Conservation (phyloP, 2,329 filamentous ascomycete species). For the Thielaviopsis cerberus region DNA sequence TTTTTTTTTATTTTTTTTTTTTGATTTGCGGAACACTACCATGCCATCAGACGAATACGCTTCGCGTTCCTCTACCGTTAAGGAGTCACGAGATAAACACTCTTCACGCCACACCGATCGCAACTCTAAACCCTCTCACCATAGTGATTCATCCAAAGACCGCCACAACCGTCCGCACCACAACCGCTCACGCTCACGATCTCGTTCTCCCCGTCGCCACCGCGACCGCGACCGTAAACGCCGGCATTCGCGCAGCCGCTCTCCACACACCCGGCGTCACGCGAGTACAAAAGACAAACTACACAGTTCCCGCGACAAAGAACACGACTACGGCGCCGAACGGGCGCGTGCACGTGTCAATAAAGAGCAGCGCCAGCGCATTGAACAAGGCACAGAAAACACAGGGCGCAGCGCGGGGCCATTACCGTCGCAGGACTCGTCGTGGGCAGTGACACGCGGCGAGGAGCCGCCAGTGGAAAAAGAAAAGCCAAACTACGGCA, state of each 20-base stretch:
- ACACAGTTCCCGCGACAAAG: not conserved
- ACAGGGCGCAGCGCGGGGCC: conserved; percentile 23
- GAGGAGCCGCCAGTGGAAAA: conserved; percentile 35
- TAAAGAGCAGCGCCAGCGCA: not conserved
- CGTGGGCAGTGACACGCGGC: conserved; percentile 37
- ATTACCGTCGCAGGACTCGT: conserved; percentile 39
- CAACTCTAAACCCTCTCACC: not conserved
- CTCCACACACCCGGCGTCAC: not conserved
- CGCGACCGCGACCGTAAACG: not conserved
- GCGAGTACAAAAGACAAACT: not conserved
- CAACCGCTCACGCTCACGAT: not conserved
- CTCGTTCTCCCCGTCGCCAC: not conserved
- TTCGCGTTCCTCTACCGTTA: not conserved
- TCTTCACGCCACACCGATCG: not conserved
- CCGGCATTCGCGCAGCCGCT: conserved; percentile 1
- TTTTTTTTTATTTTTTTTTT: too few relatives aligned
- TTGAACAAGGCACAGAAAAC: not conserved
- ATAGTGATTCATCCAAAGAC: not conserved
- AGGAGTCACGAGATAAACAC: not conserved
- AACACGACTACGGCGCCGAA: not conserved
- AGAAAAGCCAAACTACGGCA: conserved; percentile 73
- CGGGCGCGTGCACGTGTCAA: not conserved
- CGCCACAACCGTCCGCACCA: not conserved
- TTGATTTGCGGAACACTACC: too few relatives aligned
- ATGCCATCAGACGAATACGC: not conserved